Conservation (phyloP, 805 yeast species). For the Candida takata region DNA sequence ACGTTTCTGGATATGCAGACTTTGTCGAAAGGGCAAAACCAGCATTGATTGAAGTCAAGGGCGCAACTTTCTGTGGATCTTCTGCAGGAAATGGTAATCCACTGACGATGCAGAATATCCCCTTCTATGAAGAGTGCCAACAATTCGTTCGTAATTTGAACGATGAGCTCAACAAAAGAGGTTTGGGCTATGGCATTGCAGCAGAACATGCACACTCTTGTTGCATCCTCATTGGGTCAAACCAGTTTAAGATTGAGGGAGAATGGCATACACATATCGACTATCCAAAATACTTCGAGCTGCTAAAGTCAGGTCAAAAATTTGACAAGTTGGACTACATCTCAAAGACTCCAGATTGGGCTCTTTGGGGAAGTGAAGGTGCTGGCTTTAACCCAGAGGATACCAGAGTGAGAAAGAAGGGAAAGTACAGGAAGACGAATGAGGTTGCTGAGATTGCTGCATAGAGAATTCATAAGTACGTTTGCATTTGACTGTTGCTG, state of each 20-base stretch:
- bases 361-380: conserved; percentile 75
- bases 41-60: conserved; percentile 85
- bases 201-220: conserved; percentile 96
- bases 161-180: conserved; percentile 55
- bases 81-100: conserved; percentile 80
- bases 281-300: conserved; percentile 66
- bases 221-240: conserved; percentile 78
- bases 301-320: conserved; percentile 54
- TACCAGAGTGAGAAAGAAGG: conserved; percentile 33
- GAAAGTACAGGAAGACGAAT: conserved; percentile 11
- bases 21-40: conserved; percentile 77
- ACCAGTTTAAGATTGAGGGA: conserved; percentile 58
- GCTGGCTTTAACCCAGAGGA: conserved; percentile 92
- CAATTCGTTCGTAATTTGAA: conserved; percentile 61
- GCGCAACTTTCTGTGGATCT: conserved; percentile 93
- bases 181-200: conserved; percentile 72
- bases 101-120: conserved; percentile 91
- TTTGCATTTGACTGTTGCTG: too few relatives aligned
- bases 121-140: conserved; percentile 87
- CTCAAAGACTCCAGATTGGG: conserved; percentile 83
- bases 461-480: too few relatives aligned
- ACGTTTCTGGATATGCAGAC: conserved; percentile 76
- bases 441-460: background rate
- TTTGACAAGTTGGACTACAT: conserved; percentile 79
- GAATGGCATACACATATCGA: conserved; percentile 89